A percentile compares a stretch with the other conserved stretches of the same genome.
Evolutionary conservation across 129 eudicot species (phyloP).

Genomic region (Lactuca sativa): DNA sequence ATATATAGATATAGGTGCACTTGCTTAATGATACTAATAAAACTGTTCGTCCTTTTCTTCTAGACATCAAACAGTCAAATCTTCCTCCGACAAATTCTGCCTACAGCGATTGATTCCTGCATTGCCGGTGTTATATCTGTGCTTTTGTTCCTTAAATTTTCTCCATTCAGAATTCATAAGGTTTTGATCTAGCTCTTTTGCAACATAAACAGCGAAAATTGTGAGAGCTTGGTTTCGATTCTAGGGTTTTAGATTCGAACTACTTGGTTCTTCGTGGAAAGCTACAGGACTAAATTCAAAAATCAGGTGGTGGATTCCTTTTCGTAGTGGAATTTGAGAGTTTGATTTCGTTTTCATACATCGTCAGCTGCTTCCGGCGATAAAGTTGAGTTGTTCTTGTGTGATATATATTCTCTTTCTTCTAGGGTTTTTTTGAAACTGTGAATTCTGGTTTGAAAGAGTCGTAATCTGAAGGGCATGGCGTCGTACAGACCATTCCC

Average conservation of each 20-base stretch:
- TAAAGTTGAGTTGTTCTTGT: slow-evolving; percentile 4
- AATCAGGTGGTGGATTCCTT: not conserved
- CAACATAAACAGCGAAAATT: not conserved
- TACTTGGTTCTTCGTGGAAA: not conserved
- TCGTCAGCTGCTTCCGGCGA: slow-evolving; percentile 19
- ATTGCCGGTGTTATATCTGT: slow-evolving; percentile 13
- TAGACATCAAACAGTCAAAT: not conserved
- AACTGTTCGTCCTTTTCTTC: not conserved
- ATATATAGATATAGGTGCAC: not conserved
- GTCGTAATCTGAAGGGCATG: slow-evolving; percentile 32
- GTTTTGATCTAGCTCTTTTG: not conserved
- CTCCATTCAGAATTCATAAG: not conserved
- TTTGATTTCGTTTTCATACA: not conserved
- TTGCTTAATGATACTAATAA: not conserved
- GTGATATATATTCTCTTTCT: not conserved
- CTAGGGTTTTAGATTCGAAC: slow-evolving; percentile 28
- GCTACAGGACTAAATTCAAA: slow-evolving; percentile 1
- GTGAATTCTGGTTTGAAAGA: slow-evolving; percentile 1
- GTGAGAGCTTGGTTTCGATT: not conserved
- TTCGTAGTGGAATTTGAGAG: not conserved
- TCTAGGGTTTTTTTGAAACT: slow-evolving; percentile 31
- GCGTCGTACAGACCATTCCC: slow-evolving; percentile 85
- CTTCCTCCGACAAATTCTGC: not conserved
- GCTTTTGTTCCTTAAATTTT: slow-evolving; percentile 1
- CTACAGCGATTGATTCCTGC: slow-evolving; percentile 21